phyloP scores from a whole-genome alignment of 2,329 filamentous ascomycete genomes.

The Leptographium flavum region DNA sequence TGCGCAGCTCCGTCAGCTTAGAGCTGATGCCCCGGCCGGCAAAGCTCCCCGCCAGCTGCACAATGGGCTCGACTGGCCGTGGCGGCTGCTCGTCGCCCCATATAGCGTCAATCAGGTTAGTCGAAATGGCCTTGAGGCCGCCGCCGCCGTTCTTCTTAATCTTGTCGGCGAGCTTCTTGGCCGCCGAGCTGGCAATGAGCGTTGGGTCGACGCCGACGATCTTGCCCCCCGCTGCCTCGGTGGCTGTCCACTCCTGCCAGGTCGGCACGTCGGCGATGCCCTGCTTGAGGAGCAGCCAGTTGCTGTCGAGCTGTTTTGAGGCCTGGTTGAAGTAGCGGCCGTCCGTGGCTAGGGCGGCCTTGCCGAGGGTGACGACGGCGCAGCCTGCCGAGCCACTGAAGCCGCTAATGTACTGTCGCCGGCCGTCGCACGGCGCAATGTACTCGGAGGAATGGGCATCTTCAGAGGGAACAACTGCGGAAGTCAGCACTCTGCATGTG shows the following conservation, averaged over 20 bases:
- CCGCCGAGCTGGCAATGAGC: conserved; percentile 54
- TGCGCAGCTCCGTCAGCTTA: conserved; percentile 77
- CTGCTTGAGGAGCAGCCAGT: conserved; percentile 87
- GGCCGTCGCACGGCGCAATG: conserved; percentile 86
- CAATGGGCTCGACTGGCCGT: conserved; percentile 62
- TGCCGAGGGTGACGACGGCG: conserved; percentile 72
- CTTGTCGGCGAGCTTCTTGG: conserved; percentile 63
- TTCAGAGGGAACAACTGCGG: conserved; percentile 80
- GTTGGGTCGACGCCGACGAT: conserved; percentile 82
- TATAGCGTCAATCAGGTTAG: conserved; percentile 83
- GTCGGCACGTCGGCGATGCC: conserved; percentile 88
- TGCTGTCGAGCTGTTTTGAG: conserved; percentile 72
- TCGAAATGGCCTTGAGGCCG: conserved; percentile 57
- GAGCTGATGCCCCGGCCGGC: conserved; percentile 69
- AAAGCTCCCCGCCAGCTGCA: conserved; percentile 56
- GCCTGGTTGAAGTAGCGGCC: conserved; percentile 98
- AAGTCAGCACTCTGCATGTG: conserved; percentile 13
- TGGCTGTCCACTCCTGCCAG: conserved; percentile 91
- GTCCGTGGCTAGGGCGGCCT: conserved; percentile 84
- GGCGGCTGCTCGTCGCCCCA: conserved; percentile 65
- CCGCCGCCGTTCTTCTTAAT: conserved; percentile 76
- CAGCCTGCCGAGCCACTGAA: conserved; percentile 93
- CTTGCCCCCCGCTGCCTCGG: conserved; percentile 77
- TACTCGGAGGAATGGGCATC: conserved; percentile 97
- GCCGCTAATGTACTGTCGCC: conserved; percentile 81